phyloP scores from a whole-genome alignment of 148 eudicot genomes.

The Polygonum maritimum region DNA sequence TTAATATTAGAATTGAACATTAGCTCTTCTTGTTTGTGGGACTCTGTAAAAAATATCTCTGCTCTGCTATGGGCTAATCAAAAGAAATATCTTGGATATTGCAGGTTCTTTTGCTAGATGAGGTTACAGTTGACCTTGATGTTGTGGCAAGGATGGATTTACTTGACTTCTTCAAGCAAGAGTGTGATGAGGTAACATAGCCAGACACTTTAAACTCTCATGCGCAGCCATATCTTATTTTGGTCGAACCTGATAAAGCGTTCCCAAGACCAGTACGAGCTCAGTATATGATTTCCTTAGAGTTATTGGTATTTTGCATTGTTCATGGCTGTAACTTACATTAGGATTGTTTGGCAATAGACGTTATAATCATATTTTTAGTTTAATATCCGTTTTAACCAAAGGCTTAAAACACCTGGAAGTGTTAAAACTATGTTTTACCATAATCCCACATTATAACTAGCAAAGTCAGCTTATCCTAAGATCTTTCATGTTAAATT shows the following conservation, averaged over 20 bases:
- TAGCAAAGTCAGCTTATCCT: background rate
- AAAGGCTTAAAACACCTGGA: too few species aligned
- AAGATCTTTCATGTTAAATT: background rate
- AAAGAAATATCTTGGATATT: background rate
- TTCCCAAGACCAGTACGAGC: too few species aligned
- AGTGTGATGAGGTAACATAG: constrained; percentile 78
- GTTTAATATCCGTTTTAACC: too few species aligned
- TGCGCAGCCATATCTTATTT: background rate
- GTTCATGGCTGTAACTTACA: background rate
- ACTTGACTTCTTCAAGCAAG: constrained; percentile 77
- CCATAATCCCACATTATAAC: too few species aligned
- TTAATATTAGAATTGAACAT: background rate
- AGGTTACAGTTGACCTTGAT: constrained; percentile 92
- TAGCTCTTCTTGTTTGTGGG: background rate
- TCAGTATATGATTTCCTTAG: background rate
- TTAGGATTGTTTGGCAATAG: too few species aligned
- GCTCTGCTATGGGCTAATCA: background rate
- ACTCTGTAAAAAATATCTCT: background rate
- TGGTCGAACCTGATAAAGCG: background rate
- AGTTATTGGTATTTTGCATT: background rate
- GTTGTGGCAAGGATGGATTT: constrained; percentile 94
- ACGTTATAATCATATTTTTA: too few species aligned
- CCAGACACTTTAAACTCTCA: background rate
- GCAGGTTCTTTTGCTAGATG: constrained; percentile 91
- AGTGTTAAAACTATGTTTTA: too few species aligned